Evolutionary conservation across 176 grass and related monocot genomes (phyloP).

Genomic region (Leersia perrieri): DNA sequence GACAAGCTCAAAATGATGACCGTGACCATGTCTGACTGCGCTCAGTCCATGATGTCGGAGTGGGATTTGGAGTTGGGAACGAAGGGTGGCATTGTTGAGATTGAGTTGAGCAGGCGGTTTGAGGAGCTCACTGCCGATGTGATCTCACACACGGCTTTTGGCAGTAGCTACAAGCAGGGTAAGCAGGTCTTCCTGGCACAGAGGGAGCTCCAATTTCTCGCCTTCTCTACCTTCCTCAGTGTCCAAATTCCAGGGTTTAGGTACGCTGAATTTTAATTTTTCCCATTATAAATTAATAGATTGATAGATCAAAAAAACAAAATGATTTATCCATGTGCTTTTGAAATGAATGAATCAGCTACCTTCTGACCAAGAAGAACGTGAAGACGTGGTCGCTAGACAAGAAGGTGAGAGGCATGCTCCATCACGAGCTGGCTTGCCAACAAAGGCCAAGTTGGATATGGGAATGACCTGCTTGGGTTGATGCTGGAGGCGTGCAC

Average conservation of each 20-base stretch:
- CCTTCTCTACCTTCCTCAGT: conserved; percentile 13
- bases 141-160: conserved; percentile 62
- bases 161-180: conserved; percentile 53
- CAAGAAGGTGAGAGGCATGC: conserved; percentile 17
- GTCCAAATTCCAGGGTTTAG: conserved; percentile 24
- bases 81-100: neutral
- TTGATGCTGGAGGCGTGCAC: conserved; percentile 37
- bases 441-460: neutral
- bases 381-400: conserved; percentile 22
- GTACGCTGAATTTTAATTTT: too few species aligned
- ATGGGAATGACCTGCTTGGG: conserved; percentile 46
- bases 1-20: conserved; percentile 82
- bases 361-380: conserved; percentile 35
- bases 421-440: conserved; percentile 26
- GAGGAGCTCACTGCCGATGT: conserved; percentile 61
- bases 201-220: conserved; percentile 43
- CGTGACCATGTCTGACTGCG: conserved; percentile 38
- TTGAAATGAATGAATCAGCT: too few species aligned
- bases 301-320: too few species aligned
- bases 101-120: conserved; percentile 46
- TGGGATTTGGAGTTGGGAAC: conserved; percentile 24
- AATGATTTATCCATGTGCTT: too few species aligned
- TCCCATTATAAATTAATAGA: too few species aligned
- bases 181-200: conserved; percentile 46
- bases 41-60: conserved; percentile 39